Conservation (phyloP, 108 stramenopile species). For the Asterionellopsis glacialis region DNA sequence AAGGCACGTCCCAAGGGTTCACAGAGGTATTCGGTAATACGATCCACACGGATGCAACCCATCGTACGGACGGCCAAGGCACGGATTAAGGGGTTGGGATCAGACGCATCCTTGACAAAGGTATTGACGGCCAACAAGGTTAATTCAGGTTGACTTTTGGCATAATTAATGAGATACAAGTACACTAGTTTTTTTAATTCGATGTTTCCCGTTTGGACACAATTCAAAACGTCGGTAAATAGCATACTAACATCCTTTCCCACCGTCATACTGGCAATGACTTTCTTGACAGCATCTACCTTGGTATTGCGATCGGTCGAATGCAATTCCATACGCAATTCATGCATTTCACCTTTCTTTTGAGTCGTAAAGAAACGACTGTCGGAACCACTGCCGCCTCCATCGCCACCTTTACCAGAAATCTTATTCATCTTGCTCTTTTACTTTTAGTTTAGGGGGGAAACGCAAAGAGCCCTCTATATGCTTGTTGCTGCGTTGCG, state of each 20-base stretch:
- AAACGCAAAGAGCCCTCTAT: no score
- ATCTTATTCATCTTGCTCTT: conserved; percentile 2
- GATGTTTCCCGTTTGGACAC: conserved; percentile 99
- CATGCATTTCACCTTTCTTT: conserved; percentile 99
- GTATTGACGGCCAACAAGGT: conserved; percentile 99
- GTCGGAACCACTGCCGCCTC: conserved; percentile 55
- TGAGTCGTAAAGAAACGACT: conserved; percentile 94
- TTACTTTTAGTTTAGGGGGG: no score
- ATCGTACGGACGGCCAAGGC: conserved; percentile 99
- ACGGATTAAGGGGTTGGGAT: conserved; percentile 98
- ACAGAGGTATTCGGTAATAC: conserved; percentile 98
- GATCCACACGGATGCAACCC: conserved; percentile 99
- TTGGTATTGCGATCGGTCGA: conserved; percentile 90
- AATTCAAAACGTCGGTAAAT: conserved; percentile 98
- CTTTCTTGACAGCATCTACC: conserved; percentile 99
- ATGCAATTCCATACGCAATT: conserved; percentile 94
- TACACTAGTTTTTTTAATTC: conserved; percentile 99
- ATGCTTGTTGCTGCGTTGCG: no score
- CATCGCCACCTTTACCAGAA: conserved; percentile 41
- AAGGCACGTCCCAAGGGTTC: conserved; percentile 92
- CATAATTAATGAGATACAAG: conserved; percentile 99
- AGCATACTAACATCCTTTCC: conserved; percentile 98
- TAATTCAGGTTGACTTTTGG: conserved; percentile 98
- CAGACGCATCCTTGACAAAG: conserved; percentile 97
- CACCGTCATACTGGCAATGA: conserved; percentile 99